Percentiles rank a stretch among this genome's conserved stretches.
phyloP scores from a whole-genome alignment of 2,329 filamentous ascomycete species.

The Periconia sp. region DNA sequence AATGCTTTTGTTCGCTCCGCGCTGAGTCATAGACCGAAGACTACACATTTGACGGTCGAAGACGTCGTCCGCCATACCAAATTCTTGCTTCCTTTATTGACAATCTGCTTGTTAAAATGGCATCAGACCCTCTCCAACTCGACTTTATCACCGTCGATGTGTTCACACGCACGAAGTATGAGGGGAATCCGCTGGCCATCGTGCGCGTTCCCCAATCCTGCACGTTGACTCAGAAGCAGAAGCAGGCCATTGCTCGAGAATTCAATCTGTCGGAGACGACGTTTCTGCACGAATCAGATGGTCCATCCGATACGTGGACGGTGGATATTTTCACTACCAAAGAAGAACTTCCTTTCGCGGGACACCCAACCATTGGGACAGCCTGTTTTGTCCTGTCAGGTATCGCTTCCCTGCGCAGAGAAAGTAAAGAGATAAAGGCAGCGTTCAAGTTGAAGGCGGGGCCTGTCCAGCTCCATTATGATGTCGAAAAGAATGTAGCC shows the following conservation, averaged over 20 bases:
- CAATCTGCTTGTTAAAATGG: constrained; percentile 7
- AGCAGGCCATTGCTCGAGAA: constrained; percentile 61
- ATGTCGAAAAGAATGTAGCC: constrained; percentile 52
- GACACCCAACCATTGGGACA: constrained; percentile 63
- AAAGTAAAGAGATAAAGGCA: constrained; percentile 38
- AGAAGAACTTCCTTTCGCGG: constrained; percentile 62
- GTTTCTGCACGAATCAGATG: constrained; percentile 54
- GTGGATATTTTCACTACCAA: constrained; percentile 62
- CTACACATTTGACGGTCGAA: too few relatives aligned
- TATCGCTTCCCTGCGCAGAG: constrained; percentile 24
- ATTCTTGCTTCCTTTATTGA: too few relatives aligned
- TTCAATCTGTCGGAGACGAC: constrained; percentile 66
- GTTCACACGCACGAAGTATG: constrained; percentile 56
- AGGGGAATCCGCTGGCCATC: constrained; percentile 64
- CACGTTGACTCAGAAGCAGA: constrained; percentile 53
- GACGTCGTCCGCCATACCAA: too few relatives aligned
- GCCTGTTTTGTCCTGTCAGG: constrained; percentile 54
- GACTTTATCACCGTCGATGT: constrained; percentile 52
- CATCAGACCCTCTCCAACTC: constrained; percentile 23
- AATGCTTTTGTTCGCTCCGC: too few relatives aligned
- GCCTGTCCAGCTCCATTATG: constrained; percentile 50
- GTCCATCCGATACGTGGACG: constrained; percentile 42
- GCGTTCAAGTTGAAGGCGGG: constrained; percentile 54
- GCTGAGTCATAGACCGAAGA: too few relatives aligned
- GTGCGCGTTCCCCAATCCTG: constrained; percentile 52